Evolutionary conservation across 2,329 filamentous ascomycete genomes (phyloP).

Genomic region (Purpureocillium takamizusanense): DNA sequence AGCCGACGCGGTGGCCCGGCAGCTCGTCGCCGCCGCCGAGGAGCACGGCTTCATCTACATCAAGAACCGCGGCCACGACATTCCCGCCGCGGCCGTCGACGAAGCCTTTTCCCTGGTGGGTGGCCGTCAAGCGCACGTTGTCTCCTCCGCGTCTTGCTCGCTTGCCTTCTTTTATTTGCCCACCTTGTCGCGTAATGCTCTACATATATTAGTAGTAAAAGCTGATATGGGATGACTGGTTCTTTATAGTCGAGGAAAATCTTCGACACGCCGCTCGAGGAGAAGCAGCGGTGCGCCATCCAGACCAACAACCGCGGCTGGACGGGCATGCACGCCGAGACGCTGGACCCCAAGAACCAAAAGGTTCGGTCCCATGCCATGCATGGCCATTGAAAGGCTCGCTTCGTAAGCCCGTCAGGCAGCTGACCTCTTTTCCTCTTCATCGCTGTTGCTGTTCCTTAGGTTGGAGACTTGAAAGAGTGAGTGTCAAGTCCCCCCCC

Average conservation of each 20-base stretch:
- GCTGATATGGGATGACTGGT: too few species aligned
- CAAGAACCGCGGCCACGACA: conserved; percentile 61
- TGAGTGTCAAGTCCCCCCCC: too few species aligned
- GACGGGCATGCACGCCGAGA: conserved; percentile 82
- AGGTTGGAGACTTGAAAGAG: conserved; percentile 87
- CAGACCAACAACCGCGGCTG: conserved; percentile 78
- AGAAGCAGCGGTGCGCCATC: conserved; percentile 70
- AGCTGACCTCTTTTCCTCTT: not conserved
- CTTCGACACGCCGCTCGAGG: conserved; percentile 58
- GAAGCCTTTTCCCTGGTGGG: conserved; percentile 65
- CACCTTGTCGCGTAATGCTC: too few species aligned
- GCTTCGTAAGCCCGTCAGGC: conserved; percentile 1
- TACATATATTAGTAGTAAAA: too few species aligned
- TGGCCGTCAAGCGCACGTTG: not conserved
- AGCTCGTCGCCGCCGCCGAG: conserved; percentile 70
- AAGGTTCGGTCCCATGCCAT: too few species aligned
- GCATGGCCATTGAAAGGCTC: too few species aligned
- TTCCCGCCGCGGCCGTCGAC: conserved; percentile 57
- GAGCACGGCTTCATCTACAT: conserved; percentile 88
- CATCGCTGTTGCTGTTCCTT: not conserved
- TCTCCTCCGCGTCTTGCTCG: not conserved
- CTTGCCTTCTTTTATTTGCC: too few species aligned
- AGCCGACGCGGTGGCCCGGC: conserved; percentile 47
- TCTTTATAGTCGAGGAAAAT: conserved; percentile 54
- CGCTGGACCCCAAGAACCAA: conserved; percentile 75